Base-by-base conservation (phyloP, 1,139 yeast genomes). In the Yamadazyma pseudoaaseri region DNA sequence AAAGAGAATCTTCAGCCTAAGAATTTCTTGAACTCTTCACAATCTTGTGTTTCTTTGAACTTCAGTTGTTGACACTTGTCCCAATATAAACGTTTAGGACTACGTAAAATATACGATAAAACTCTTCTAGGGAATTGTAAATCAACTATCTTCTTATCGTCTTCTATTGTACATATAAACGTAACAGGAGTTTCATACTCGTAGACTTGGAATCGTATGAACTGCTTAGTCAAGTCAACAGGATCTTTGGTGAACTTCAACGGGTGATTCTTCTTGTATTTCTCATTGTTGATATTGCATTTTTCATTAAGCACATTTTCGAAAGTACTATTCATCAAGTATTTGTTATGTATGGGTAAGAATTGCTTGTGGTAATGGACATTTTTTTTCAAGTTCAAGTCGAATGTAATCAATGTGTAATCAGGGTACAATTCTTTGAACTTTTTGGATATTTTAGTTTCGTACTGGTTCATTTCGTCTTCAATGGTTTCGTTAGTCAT, bases 111-210 rank as follows among this genome's bases (percentile, higher is more conserved):
- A 43, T 66, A 69, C 0, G 95, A 87, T 25, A 84, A 49, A 1
- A 83, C 89, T 47, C 89, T 67, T 52, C 96, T 66, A 1, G 95
- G 94, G 47, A 86, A 84, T 46, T 85, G 95, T 10, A 85, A 59
- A 54, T 86, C 95, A 6, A 85, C 58, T 4, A 54, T 43, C 28
- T 56, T 53, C 5, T 43, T 43, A 0, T 45, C 43, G 16, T 56
- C 54, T 1, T 45, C 51, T 6, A 71, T 44, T 15, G 52, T 48
- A 20, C 64, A 41, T 25, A 60, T 44, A 35, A 49, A 60, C 6
- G 37, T 22, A 12, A 43, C 41, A 1, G 47, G 49, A 12, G 36
- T 45, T 4, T 45, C 41, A 1, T 34, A 33, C 4, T 45, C 49
- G 35, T 45, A 54, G 1, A 73, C 40, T 2, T 68, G 62, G 36